These are phyloP conservation scores for Tylopilus vinaceipallidus DNA, from an alignment of 768 basidiomycete genomes.

Conservation along the genomic window DNA sequence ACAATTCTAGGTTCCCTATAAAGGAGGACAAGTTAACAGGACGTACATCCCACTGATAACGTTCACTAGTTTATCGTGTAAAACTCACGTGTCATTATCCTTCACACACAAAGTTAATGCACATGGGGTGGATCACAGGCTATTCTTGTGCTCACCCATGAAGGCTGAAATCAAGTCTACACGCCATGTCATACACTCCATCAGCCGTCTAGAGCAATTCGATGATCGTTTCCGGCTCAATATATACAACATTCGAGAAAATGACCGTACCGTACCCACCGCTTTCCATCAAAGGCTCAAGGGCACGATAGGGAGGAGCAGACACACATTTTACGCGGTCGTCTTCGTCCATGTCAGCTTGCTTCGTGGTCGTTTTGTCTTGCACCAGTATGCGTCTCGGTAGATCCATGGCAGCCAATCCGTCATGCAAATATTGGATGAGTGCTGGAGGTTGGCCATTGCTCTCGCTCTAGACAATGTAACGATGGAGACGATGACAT, in stretches of 20 bases:
- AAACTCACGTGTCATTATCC: slow-evolving; percentile 23
- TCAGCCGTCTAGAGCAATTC: no score
- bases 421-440: slow-evolving; percentile 7
- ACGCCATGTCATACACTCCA: no score
- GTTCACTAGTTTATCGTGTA: slow-evolving; percentile 20
- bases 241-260: no score
- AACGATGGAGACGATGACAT: slow-evolving; percentile 41
- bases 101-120: neutral
- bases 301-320: no score
- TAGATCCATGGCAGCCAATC: slow-evolving; percentile 11
- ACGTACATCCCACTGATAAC: slow-evolving; percentile 16
- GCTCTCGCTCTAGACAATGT: slow-evolving; percentile 40
- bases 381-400: slow-evolving; percentile 12
- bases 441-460: slow-evolving; percentile 7
- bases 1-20: neutral
- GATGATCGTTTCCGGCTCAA: no score
- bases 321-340: no score
- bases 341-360: no score
- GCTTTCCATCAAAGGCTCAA: no score
- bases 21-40: neutral
- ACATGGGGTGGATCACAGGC: no score
- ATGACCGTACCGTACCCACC: no score
- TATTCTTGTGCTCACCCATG: no score
- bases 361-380: slow-evolving; percentile 2
- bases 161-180: no score